These are phyloP conservation scores for Vinca major DNA, from an alignment of 305 asterid genomes.

Conservation along the genomic window DNA sequence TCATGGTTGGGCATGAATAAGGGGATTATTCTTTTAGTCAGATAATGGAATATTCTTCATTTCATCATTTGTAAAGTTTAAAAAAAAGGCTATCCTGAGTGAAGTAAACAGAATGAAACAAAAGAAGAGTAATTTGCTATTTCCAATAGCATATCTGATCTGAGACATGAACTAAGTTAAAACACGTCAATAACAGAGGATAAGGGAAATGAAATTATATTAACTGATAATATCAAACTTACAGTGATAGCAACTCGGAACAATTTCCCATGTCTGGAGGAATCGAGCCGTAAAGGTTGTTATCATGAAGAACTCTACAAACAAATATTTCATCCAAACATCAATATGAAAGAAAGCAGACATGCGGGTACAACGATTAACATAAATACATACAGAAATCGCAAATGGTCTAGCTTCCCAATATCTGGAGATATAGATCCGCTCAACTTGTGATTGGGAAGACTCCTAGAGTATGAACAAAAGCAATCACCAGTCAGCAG, in stretches of 20 bases:
- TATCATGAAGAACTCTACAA: slow-evolving; percentile 79
- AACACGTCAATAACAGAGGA: not conserved
- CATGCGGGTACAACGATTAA: slow-evolving; percentile 16
- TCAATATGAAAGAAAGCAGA: slow-evolving; percentile 6
- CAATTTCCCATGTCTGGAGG: slow-evolving; percentile 93
- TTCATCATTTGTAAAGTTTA: not conserved
- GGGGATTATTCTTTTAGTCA: not conserved
- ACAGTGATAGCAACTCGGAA: slow-evolving; percentile 71
- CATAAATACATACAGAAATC: slow-evolving; percentile 54
- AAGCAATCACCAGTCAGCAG: slow-evolving; percentile 7
- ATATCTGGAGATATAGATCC: slow-evolving; percentile 81
- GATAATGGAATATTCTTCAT: not conserved
- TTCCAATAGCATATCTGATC: not conserved
- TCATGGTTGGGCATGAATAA: not conserved
- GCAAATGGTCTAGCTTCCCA: slow-evolving; percentile 77
- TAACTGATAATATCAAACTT: slow-evolving; percentile 29
- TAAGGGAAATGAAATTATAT: not conserved
- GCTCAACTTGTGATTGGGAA: slow-evolving; percentile 78
- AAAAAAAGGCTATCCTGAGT: not conserved
- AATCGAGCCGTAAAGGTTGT: slow-evolving; percentile 76
- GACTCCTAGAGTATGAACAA: slow-evolving; percentile 60
- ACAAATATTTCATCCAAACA: slow-evolving; percentile 21
- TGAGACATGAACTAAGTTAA: not conserved
- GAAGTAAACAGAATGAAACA: not conserved
- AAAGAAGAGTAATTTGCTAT: too few species aligned